Percentiles rank a stretch among this genome's conserved stretches.
Evolutionary conservation across 202 grass and related monocot species (phyloP).

Genomic region (Elaeis oleifera): DNA sequence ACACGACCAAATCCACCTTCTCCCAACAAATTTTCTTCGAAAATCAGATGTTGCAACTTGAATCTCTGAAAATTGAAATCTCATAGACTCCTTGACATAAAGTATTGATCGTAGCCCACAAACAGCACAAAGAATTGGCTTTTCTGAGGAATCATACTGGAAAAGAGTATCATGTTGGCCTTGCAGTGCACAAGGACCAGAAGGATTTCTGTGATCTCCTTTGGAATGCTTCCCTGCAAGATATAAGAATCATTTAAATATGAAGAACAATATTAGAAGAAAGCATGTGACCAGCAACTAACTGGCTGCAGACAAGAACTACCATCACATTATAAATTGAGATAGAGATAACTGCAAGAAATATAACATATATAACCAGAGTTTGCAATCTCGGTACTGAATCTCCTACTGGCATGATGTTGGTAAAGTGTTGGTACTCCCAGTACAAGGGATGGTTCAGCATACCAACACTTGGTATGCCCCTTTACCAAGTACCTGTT

Average conservation of each 20-base stretch:
- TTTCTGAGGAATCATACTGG: slow-evolving; percentile 37
- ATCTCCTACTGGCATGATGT: no score
- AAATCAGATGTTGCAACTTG: slow-evolving; percentile 55
- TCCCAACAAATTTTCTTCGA: slow-evolving; percentile 43
- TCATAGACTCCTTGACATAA: slow-evolving; percentile 72
- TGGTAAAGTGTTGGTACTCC: no score
- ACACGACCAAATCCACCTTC: slow-evolving; percentile 66
- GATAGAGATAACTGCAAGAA: no score
- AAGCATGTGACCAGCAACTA: neutral
- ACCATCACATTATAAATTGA: no score
- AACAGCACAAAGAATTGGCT: slow-evolving; percentile 43
- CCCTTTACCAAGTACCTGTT: no score
- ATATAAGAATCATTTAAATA: neutral
- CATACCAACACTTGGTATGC: no score
- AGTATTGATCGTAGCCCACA: slow-evolving; percentile 56
- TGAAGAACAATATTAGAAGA: neutral
- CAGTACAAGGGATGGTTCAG: no score
- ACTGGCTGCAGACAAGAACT: neutral
- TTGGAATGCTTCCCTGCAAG: slow-evolving; percentile 28
- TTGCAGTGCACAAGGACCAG: neutral
- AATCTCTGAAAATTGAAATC: slow-evolving; percentile 54
- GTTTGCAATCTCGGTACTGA: no score
- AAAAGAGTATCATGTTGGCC: slow-evolving; percentile 17
- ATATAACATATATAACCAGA: no score
- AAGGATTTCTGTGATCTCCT: neutral